Evolutionary conservation across 108 stramenopile genomes (phyloP), one percentile per base, ranked within the genome.

Genomic region (Skeletonema potamos): DNA sequence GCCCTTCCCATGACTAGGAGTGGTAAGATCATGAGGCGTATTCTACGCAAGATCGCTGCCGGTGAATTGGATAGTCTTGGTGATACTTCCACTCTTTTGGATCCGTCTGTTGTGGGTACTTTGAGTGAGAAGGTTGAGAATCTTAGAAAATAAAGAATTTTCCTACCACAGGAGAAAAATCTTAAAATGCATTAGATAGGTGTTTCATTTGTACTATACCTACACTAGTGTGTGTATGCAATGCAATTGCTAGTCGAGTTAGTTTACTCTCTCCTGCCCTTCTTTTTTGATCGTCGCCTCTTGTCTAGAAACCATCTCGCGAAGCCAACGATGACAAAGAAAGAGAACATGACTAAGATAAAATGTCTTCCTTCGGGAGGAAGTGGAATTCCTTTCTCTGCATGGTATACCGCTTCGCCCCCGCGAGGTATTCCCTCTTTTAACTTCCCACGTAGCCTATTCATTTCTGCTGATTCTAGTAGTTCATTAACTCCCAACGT

Each of bases 11-110:
- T 97, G 97, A 98, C 98, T 0, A 88, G 98, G 55, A 91, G 89
- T 63, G 95, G 95, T 22, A 96, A 96, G 81, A 98, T 98, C 66
- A 98, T 98, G 98, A 85, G 98, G 22, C 91, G 98, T 5, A 96
- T 98, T 64, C 79, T 98, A 43, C 92, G 98, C 39, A 98, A 98
- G 83, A 96, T 98, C 36, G 96, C 96, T 13, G 86, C 86, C 46
- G 94, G 91, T 17, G 96, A 97, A 82, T 66, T 82, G 2, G 96
- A 96, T 62, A 81, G 82, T 22, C 62, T 96, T 39, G 92, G 99
- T 11, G 99, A 99, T 77, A 93, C 89, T 6, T 87, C 88, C 64
- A 99, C 99, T 11, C 80, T 99, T 54, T 96, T 97, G 1, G 98
- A 99, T 78, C 97, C 98, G 24, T 83, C 90, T 17, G 95, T 97